Percentiles rank a stretch among this genome's conserved stretches.
Conservation (phyloP, 1,284 basidiomycete species). For the Cryptococcus sp. region DNA sequence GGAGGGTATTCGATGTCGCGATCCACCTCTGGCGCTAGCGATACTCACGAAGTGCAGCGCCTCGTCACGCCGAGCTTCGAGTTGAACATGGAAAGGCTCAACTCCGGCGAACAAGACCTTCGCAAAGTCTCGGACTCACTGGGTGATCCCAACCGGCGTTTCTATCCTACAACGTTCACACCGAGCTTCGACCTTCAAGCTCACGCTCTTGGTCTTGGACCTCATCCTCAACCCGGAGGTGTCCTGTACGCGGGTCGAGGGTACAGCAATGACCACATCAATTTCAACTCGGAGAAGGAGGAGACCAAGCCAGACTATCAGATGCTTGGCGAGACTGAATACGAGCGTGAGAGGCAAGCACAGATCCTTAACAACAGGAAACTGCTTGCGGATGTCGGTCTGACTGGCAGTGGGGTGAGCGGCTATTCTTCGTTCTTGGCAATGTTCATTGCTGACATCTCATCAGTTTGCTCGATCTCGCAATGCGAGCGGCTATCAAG, state of each 20-base stretch:
- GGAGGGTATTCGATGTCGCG: slow-evolving; percentile 38
- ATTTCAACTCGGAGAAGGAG: slow-evolving; percentile 25
- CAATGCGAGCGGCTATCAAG: slow-evolving; percentile 17
- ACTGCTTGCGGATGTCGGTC: slow-evolving; percentile 42
- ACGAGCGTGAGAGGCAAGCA: slow-evolving; percentile 41
- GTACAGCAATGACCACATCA: slow-evolving; percentile 21
- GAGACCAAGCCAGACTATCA: slow-evolving; percentile 21
- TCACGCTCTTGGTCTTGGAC: slow-evolving; percentile 10
- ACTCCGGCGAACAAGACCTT: slow-evolving; percentile 30
- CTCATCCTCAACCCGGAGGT: slow-evolving; percentile 34
- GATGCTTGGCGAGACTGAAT: slow-evolving; percentile 30
- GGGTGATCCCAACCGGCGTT: slow-evolving; percentile 9
- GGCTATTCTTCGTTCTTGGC: background rate
- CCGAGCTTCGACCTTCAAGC: slow-evolving; percentile 21
- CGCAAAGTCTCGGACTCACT: slow-evolving; percentile 42
- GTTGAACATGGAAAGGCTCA: slow-evolving; percentile 19
- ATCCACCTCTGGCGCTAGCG: slow-evolving; percentile 38
- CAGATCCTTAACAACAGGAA: slow-evolving; percentile 45
- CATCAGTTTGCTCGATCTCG: background rate
- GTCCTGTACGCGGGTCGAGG: slow-evolving; percentile 20
- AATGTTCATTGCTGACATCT: background rate
- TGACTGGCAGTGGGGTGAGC: slow-evolving; percentile 31
- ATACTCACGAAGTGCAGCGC: slow-evolving; percentile 23
- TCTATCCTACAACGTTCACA: slow-evolving; percentile 9
- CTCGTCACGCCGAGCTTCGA: slow-evolving; percentile 40